Conservation (phyloP, 106 monocot species). For the Posidonia australis region DNA sequence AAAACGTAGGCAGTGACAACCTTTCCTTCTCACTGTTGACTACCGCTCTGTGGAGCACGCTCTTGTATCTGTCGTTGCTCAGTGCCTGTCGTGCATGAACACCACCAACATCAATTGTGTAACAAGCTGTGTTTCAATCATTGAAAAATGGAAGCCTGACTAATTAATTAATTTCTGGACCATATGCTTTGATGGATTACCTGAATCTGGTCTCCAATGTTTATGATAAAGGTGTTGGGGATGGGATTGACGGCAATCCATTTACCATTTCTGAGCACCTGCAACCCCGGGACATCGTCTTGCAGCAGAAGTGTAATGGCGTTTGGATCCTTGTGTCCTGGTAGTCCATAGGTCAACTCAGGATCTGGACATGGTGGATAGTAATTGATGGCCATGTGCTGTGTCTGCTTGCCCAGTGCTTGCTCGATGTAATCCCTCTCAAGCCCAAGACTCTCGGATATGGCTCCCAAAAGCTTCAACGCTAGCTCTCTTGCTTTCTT, state of each 20-base stretch:
- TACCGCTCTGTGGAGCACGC: slow-evolving; percentile 21
- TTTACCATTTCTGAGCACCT: slow-evolving; percentile 18
- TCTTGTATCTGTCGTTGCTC: slow-evolving; percentile 26
- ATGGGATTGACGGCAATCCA: slow-evolving; percentile 16
- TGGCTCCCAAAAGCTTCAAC: slow-evolving; percentile 27
- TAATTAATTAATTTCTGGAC: too few species aligned
- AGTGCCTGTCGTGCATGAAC: too few species aligned
- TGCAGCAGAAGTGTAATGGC: slow-evolving; percentile 32
- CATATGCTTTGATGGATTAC: too few species aligned
- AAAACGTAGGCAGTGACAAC: slow-evolving; percentile 25
- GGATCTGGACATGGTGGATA: slow-evolving; percentile 74
- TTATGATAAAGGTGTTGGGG: slow-evolving; percentile 19
- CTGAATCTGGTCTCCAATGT: slow-evolving; percentile 33
- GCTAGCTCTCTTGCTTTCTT: slow-evolving; percentile 30
- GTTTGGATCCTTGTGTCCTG: slow-evolving; percentile 51
- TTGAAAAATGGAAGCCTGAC: too few species aligned
- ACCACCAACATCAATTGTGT: too few species aligned
- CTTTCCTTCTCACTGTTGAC: slow-evolving; percentile 23
- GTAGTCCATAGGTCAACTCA: slow-evolving; percentile 57
- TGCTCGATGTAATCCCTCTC: slow-evolving; percentile 39
- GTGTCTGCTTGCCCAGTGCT: slow-evolving; percentile 51
- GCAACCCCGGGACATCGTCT: slow-evolving; percentile 22
- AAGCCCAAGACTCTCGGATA: slow-evolving; percentile 57
- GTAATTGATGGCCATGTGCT: slow-evolving; percentile 78
- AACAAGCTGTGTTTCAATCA: too few species aligned